Percentiles rank a stretch among this genome's conserved stretches.
phyloP scores from a whole-genome alignment of 805 yeast genomes.

The Cyberlindnera nakhonratchasimensis region DNA sequence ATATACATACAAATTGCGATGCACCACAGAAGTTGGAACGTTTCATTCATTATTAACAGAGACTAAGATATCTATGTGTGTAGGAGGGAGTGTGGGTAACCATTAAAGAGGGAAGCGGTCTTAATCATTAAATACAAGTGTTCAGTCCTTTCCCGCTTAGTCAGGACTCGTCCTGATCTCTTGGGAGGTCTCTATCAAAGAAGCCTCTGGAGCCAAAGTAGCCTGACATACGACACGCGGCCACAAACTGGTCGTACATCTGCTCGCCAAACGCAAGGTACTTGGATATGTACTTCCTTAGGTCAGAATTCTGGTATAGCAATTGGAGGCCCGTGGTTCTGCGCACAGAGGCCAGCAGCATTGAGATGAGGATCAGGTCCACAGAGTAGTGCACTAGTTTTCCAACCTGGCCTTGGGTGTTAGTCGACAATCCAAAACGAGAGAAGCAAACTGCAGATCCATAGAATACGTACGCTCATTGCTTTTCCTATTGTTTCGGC shows the following conservation, averaged over 20 bases:
- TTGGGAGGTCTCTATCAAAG: slow-evolving; percentile 13
- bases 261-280: slow-evolving; percentile 60
- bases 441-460: no score
- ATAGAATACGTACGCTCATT: background rate
- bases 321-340: slow-evolving; percentile 70
- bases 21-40: no score
- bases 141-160: no score
- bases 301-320: slow-evolving; percentile 30
- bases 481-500: background rate
- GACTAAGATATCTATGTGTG: no score
- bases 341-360: slow-evolving; percentile 82
- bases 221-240: slow-evolving; percentile 43
- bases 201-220: slow-evolving; percentile 35
- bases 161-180: background rate
- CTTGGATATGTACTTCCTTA: slow-evolving; percentile 46
- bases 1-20: no score
- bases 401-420: slow-evolving; percentile 33
- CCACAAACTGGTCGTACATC: slow-evolving; percentile 48
- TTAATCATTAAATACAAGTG: no score
- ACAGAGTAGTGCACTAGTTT: slow-evolving; percentile 66
- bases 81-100: no score
- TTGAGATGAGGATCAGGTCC: slow-evolving; percentile 75
- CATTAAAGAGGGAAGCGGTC: no score
- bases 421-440: background rate
- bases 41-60: no score